A percentile compares a stretch with the other conserved stretches of the same genome.
Evolutionary conservation across 345 rosid species (phyloP).

Genomic region (Acer campestre): DNA sequence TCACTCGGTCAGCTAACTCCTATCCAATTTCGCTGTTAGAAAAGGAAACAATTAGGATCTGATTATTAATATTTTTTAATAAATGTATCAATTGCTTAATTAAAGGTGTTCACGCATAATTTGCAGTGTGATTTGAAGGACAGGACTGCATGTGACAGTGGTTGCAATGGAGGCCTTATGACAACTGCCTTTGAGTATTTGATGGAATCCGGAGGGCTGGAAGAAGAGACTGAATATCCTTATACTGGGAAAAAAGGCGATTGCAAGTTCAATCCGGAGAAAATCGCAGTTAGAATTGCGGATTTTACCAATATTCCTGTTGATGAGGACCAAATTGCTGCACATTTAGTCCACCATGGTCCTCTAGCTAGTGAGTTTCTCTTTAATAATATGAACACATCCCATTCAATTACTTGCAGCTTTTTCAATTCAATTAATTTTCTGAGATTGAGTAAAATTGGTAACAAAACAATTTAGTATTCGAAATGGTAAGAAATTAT

Average conservation of each 20-base stretch:
- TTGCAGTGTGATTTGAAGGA: constrained; percentile 66
- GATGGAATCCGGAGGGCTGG: constrained; percentile 75
- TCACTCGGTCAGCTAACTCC: constrained; percentile 36
- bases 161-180: constrained; percentile 90
- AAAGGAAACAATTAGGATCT: not conserved
- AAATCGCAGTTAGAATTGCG: constrained; percentile 54
- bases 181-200: constrained; percentile 82
- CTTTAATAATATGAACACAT: no score
- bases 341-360: constrained; percentile 72
- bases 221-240: constrained; percentile 71
- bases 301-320: constrained; percentile 67
- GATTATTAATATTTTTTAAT: not conserved
- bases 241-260: constrained; percentile 60
- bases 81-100: not conserved
- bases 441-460: not conserved
- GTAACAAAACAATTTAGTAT: not conserved
- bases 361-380: constrained; percentile 64
- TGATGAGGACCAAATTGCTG: constrained; percentile 76
- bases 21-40: not conserved
- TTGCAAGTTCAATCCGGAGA: constrained; percentile 59
- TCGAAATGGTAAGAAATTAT: no score
- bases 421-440: not conserved
- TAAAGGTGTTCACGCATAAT: not conserved
- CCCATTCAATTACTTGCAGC: not conserved
- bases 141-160: constrained; percentile 64